Evolutionary conservation across 2,329 filamentous ascomycete genomes (phyloP), one percentile per base, ranked within the genome.

Genomic region (Amylocarpus encephaloides): DNA sequence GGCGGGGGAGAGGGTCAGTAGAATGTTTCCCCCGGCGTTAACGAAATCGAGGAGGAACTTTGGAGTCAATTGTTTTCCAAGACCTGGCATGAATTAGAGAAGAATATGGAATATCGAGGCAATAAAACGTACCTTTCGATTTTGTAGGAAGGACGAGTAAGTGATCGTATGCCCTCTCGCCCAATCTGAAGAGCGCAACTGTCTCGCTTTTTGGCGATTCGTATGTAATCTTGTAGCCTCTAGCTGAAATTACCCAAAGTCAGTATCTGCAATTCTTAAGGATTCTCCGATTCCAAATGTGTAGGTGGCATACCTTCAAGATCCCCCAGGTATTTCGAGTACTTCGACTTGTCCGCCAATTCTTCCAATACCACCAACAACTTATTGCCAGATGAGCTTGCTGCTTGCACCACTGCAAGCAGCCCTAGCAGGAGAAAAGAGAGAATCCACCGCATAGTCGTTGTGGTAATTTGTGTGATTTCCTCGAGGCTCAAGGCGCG

Each of bases 131-230:
- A 89, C 86, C 91, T 79, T 98, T 98, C 30, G 88, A 82, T 71
- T 92, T 95, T 53, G 85, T 82, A 46, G 93, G 93, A 57, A 97
- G 81, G 60, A 98, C 78, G 57, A 97, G 70, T 58, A 97, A 73
- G 71, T 98, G 92, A 71, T 97, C 92, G 71, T 91, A 97, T 56
- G 80, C 82, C 68, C 86, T 83, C 73, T 93, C 88, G 66, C 92
- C 93, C 57, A 93, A 82, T 66, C 82, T 77, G 74, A 96, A 95
- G 59, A 98, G 77, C 46, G 80, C 78, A 62, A 97, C 72, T 45
- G 77, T 75, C 47, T 89, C 81, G 67, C 81, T 86, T 73, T 93
- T 93, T 54, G 89, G 88, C 6, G 89, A 90, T 68, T 91, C 82
- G 67, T 90, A 91, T 34, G 79, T 78, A 60, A 96, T 75, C 53